phyloP scores from a whole-genome alignment of 345 rosid genomes.

The Stellera chamaejasme region DNA sequence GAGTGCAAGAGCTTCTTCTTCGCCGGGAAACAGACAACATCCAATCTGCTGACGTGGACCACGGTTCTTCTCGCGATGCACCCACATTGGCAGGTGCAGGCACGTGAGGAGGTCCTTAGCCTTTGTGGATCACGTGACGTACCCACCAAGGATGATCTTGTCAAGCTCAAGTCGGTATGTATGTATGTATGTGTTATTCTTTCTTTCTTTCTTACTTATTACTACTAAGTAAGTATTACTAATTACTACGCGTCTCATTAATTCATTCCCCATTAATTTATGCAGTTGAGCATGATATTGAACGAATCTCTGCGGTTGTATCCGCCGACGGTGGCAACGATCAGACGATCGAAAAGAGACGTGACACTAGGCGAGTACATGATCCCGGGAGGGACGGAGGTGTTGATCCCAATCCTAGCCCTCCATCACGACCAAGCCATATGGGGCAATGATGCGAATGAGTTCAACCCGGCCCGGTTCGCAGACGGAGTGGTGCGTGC shows the following conservation, averaged over 20 bases:
- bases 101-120: slow-evolving; percentile 72
- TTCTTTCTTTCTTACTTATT: no score
- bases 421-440: slow-evolving; percentile 68
- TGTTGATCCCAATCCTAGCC: slow-evolving; percentile 60
- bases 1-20: slow-evolving; percentile 93
- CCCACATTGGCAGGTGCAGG: slow-evolving; percentile 81
- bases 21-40: slow-evolving; percentile 88
- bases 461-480: slow-evolving; percentile 74
- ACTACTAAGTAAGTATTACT: no score
- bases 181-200: no score
- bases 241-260: no score
- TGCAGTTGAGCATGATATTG: slow-evolving; percentile 60
- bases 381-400: slow-evolving; percentile 65
- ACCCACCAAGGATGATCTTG: slow-evolving; percentile 64
- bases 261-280: no score
- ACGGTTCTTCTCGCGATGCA: slow-evolving; percentile 65
- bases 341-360: slow-evolving; percentile 50
- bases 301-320: slow-evolving; percentile 62
- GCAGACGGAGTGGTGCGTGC: slow-evolving; percentile 64
- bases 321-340: slow-evolving; percentile 69
- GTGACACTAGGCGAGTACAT: slow-evolving; percentile 67
- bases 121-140: slow-evolving; percentile 77
- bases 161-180: slow-evolving; percentile 69
- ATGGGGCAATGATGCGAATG: slow-evolving; percentile 74
- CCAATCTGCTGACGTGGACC: slow-evolving; percentile 83